Evolutionary conservation across 495 filamentous ascomycete genomes (phyloP), one percentile per base, ranked within the genome.

Genomic region (Physcia stellaris): DNA sequence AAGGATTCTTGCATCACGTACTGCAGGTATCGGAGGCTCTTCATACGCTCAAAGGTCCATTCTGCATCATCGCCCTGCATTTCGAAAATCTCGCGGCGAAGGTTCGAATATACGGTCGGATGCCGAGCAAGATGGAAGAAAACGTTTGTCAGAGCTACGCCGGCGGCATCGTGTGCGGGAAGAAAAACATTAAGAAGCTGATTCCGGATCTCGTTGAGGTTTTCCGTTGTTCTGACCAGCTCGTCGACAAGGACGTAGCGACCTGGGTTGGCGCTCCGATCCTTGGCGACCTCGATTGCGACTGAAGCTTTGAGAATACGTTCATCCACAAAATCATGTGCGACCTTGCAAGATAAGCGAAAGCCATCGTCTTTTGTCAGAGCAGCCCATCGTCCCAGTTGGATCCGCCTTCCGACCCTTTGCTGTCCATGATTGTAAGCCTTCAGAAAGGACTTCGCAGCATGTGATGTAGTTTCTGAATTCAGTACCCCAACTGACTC

Each of bases 91-190:
- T 63, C 59, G 26, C 47, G 23, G 18, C 73, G 71, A 31, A 82
- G 66, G 40, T 68, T 67, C 6, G 33, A 16, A 40, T 59, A 73
- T 9, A 70, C 52, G 0, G 41, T 41, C 0, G 66, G 70, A 41
- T 68, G 40, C 17, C 65, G 55, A 0, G 69, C 60, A 11, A 78
- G 55, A 28, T 67, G 53, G 54, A 68, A 68, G 15, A 74, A 58
- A 1, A 68, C 62, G 62, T 67, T 77, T 35, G 71, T 69, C 9
- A 81, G 61, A 2, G 73, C 56, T 3, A 70, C 65, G 5, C 70
- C 77, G 1, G 62, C 66, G 17, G 67, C 64, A 38, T 74, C 67
- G 12, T 39, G 47, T 12, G 44, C 51, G 15, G 48, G 45, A 1
- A 48, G 24, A 26, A 51, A 48, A 16, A 45, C 41, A 13, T 48